Evolutionary conservation across 2,329 filamentous ascomycete species (phyloP), one percentile per base, ranked within the genome.

Genomic region (Thielaviopsis ethacetica): DNA sequence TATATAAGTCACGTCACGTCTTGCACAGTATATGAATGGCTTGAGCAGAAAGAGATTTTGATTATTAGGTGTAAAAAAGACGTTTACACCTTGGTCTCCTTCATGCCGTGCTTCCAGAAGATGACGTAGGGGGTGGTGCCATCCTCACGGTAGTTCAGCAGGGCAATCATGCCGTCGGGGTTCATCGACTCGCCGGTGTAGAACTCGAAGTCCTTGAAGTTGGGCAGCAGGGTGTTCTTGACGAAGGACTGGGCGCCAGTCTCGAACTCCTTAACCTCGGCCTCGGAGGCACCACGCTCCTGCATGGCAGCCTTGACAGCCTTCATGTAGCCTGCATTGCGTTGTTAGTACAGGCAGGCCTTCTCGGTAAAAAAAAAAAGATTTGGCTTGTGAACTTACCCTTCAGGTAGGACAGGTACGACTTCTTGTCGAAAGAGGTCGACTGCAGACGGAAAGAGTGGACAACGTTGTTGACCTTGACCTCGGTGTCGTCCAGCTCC

Each of bases 101-200:
- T 78, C 64, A 97, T 75, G 70, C 91, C 93, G 76, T 96, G 86
- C 83, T 97, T 96, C 91, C 91, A 97, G 77, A 94, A 76, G 65
- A 83, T 86, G 68, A 95, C 79, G 71, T 81, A 98, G 62, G 93
- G 93, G 59, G 91, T 97, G 66, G 85, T 73, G 72, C 93, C 93
- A 68, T 97, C 93, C 73, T 95, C 91, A 68, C 93, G 91, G 83
- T 95, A 98, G 82, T 96, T 94, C 71, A 96, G 86, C 66, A 96
- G 87, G 65, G 91, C 79, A 67, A 95, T 79, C 93, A 96, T 95
- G 78, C 86, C 91, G 69, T 95, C 88, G 67, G 86, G 84, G 75
- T 94, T 82, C 88, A 95, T 94, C 67, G 83, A 86, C 79, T 93
- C 85, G 76, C 91, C 91, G 67, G 86, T 88, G 75, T 86, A 87